Percentiles rank a stretch among this genome's conserved stretches.
phyloP scores from a whole-genome alignment of 2,329 filamentous ascomycete species.

The Phialophora macrospora region DNA sequence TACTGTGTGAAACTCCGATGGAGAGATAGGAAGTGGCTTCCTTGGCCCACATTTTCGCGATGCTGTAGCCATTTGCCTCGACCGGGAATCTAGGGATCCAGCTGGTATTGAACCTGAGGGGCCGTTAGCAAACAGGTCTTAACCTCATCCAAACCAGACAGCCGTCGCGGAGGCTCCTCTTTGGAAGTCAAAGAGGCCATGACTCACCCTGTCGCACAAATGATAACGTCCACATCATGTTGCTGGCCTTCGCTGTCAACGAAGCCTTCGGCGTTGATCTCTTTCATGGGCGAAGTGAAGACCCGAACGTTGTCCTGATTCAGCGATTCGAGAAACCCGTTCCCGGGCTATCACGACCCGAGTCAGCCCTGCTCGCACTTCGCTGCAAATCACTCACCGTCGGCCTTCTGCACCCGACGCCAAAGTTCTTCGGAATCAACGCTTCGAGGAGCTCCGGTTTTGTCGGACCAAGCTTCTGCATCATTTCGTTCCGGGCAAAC shows the following conservation, averaged over 20 bases:
- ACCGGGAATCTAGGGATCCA: slow-evolving; percentile 34
- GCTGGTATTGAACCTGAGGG: slow-evolving; percentile 29
- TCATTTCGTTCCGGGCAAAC: slow-evolving; percentile 35
- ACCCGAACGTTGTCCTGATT: slow-evolving; percentile 52
- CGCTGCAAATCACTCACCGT: slow-evolving; percentile 44
- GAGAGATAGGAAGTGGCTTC: slow-evolving; percentile 34
- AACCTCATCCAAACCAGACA: too few relatives aligned
- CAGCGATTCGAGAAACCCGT: slow-evolving; percentile 40
- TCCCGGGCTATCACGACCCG: slow-evolving; percentile 27
- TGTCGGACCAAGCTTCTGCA: slow-evolving; percentile 43
- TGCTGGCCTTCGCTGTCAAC: slow-evolving; percentile 36
- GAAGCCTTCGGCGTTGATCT: slow-evolving; percentile 45
- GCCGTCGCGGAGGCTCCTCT: background rate
- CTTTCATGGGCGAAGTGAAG: slow-evolving; percentile 48
- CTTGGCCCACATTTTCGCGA: slow-evolving; percentile 29
- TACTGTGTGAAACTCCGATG: slow-evolving; percentile 29
- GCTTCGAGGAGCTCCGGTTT: slow-evolving; percentile 47
- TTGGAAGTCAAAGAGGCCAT: too few relatives aligned
- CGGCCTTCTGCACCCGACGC: slow-evolving; percentile 50
- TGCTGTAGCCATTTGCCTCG: slow-evolving; percentile 28
- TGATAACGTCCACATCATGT: slow-evolving; percentile 37
- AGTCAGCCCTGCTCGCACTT: slow-evolving; percentile 36
- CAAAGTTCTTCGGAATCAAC: slow-evolving; percentile 53
- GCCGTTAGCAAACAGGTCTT: background rate
- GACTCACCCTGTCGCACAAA: slow-evolving; percentile 34